Percentiles rank a stretch among this genome's conserved stretches.
Conservation (phyloP, 2,329 filamentous ascomycete species). For the Cladosporium sp. region DNA sequence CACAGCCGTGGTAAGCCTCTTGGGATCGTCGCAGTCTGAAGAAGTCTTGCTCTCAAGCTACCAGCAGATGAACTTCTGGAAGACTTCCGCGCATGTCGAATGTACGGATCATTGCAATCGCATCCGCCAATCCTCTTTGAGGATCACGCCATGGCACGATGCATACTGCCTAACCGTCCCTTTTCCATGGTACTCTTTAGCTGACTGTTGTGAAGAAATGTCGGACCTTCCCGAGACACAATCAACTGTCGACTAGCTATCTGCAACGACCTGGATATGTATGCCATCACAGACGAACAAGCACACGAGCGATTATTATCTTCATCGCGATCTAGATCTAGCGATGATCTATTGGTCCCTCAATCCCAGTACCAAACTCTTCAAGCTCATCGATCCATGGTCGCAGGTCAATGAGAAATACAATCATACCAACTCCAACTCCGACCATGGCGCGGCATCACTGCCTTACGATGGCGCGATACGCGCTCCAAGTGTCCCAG, state of each 20-base stretch:
- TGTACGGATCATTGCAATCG: background rate
- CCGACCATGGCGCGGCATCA: background rate
- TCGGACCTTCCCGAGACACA: background rate
- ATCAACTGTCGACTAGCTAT: background rate
- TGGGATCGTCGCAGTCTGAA: background rate
- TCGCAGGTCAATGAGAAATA: background rate
- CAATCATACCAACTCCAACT: background rate
- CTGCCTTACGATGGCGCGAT: background rate
- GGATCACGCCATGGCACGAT: background rate
- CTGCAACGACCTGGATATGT: background rate
- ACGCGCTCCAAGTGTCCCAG: background rate
- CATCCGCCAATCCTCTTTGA: background rate
- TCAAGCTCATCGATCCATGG: background rate
- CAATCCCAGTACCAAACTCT: background rate
- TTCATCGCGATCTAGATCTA: background rate
- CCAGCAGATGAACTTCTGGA: background rate
- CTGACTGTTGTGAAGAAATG: background rate
- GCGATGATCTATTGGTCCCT: background rate
- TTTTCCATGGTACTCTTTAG: background rate
- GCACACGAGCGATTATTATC: background rate
- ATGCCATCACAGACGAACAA: background rate
- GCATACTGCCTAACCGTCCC: background rate
- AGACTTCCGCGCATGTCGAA: background rate
- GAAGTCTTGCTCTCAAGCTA: background rate
- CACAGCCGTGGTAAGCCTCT: background rate